These are phyloP conservation scores for Jaltomata sinuosa DNA, from an alignment of 257 asterid genomes.

Conservation along the genomic window DNA sequence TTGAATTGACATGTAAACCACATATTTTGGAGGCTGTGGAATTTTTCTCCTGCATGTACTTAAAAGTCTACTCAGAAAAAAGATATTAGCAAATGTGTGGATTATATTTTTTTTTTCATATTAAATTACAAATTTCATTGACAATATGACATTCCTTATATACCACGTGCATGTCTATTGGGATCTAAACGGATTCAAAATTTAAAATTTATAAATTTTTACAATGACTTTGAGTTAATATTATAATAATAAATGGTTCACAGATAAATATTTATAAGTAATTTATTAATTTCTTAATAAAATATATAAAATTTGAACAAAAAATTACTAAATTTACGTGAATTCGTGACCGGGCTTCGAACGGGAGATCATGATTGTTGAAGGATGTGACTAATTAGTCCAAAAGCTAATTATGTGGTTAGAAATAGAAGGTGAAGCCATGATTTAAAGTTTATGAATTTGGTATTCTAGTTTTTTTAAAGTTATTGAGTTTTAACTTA, in stretches of 20 bases:
- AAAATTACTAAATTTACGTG: no score
- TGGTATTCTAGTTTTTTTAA: no score
- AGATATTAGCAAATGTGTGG: neutral
- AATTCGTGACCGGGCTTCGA: neutral
- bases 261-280: no score
- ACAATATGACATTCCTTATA: neutral
- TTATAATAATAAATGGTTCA: no score
- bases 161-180: neutral
- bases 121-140: neutral
- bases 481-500: no score
- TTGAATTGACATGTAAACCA: neutral
- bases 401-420: neutral
- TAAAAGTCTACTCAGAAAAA: neutral
- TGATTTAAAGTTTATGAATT: no score
- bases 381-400: no score
- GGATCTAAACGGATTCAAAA: rapidly evolving
- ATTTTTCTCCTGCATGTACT: neutral
- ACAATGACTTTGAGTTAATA: no score
- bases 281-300: no score
- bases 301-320: no score
- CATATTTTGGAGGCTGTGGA: neutral
- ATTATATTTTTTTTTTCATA: neutral
- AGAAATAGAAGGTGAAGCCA: neutral
- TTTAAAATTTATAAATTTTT: no score
- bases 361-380: no score